Percentiles rank a stretch among this genome's conserved stretches.
These are phyloP conservation scores for Dryas integrifolia DNA, from an alignment of 331 rosid species.

Conservation along the genomic window DNA sequence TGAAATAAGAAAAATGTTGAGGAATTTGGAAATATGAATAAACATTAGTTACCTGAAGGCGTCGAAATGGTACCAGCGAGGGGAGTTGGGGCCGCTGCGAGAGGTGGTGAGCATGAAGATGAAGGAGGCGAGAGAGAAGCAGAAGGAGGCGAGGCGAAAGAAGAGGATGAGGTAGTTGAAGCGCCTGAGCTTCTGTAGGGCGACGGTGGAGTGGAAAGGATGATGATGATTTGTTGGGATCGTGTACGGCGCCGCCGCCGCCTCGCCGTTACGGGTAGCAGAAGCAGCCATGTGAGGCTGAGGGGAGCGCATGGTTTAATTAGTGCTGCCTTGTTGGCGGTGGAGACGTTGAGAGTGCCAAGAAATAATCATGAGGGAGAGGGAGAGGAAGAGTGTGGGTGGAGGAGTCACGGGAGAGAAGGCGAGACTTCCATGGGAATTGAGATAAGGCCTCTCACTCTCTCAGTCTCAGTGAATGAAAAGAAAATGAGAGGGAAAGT, in stretches of 20 bases:
- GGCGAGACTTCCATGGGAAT: slow-evolving; percentile 40
- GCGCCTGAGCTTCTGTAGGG: slow-evolving; percentile 82
- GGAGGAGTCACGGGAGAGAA: slow-evolving; percentile 45
- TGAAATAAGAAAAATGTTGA: neutral
- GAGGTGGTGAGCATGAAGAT: slow-evolving; percentile 84
- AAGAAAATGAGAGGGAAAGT: slow-evolving; percentile 14
- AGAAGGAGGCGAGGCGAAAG: slow-evolving; percentile 73
- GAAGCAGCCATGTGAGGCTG: slow-evolving; percentile 1
- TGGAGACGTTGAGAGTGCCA: slow-evolving; percentile 21
- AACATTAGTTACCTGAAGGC: slow-evolving; percentile 65
- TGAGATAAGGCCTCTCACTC: neutral
- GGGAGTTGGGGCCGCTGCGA: slow-evolving; percentile 52
- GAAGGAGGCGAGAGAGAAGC: slow-evolving; percentile 71
- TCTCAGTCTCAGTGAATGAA: neutral
- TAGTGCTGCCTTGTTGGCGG: neutral
- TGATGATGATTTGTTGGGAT: slow-evolving; percentile 41
- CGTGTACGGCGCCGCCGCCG: slow-evolving; percentile 29
- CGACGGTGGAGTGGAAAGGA: slow-evolving; percentile 78
- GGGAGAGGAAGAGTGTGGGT: neutral
- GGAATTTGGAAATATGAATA: neutral
- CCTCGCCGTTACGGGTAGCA: slow-evolving; percentile 51
- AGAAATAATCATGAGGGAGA: slow-evolving; percentile 17
- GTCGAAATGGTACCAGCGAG: slow-evolving; percentile 82
- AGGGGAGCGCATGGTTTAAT: neutral
- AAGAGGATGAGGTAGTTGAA: slow-evolving; percentile 73